These are phyloP conservation scores for button mushroom (Agaricus bisporus) DNA, from an alignment of 768 basidiomycete species.

Conservation along the genomic window DNA sequence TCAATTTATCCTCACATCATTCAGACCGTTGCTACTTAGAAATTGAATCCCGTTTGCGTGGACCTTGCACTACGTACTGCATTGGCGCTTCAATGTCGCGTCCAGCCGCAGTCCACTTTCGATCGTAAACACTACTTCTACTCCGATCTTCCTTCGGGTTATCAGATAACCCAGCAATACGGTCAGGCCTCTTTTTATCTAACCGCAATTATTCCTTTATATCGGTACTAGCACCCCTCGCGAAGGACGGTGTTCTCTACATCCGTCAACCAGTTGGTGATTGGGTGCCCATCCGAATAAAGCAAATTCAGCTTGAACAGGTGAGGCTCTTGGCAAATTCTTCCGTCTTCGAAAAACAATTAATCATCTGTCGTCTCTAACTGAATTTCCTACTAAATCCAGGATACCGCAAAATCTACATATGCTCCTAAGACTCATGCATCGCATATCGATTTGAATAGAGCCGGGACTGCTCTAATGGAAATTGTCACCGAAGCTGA, in stretches of 20 bases:
- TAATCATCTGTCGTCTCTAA: neutral
- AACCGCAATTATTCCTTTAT: neutral
- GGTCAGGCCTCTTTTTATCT: constrained; percentile 33
- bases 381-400: neutral
- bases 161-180: constrained; percentile 97
- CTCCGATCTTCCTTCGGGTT: constrained; percentile 87
- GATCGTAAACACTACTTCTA: constrained; percentile 99
- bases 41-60: constrained; percentile 62
- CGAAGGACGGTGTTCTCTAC: constrained; percentile 49
- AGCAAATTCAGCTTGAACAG: constrained; percentile 96
- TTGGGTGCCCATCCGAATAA: constrained; percentile 47
- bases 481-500: constrained; percentile 97
- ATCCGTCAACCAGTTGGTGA: constrained; percentile 35
- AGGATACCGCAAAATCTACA: constrained; percentile 92
- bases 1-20: neutral
- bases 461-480: constrained; percentile 86
- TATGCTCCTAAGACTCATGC: constrained; percentile 42
- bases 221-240: constrained; percentile 61
- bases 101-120: constrained; percentile 74
- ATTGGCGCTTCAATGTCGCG: constrained; percentile 59
- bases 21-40: constrained; percentile 26
- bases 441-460: constrained; percentile 79
- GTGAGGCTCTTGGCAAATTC: constrained; percentile 30
- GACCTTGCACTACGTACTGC: constrained; percentile 78
- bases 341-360: neutral